Percentiles rank a stretch among this genome's conserved stretches.
These are phyloP conservation scores for Phytophthora hibernalis DNA, from an alignment of 352 stramenopile species.

Conservation along the genomic window DNA sequence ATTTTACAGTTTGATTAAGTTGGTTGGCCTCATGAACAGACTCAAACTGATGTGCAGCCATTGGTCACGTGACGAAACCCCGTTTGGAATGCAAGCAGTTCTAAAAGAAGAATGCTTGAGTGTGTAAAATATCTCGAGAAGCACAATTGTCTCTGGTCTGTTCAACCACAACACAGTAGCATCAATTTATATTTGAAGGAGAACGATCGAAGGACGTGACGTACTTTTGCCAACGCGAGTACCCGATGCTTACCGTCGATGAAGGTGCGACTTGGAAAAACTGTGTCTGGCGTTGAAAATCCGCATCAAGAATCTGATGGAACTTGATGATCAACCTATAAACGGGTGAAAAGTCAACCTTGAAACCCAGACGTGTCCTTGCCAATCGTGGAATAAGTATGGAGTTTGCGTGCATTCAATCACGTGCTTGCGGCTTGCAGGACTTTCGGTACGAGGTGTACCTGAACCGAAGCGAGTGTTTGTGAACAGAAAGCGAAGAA, in stretches of 20 bases:
- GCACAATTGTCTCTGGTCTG: background rate
- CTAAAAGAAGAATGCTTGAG: background rate
- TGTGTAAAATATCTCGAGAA: background rate
- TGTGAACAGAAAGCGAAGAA: background rate
- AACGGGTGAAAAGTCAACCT: background rate
- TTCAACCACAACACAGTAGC: background rate
- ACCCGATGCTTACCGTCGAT: background rate
- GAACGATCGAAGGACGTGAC: background rate
- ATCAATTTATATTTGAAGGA: background rate
- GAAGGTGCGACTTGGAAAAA: background rate
- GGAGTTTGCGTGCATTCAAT: background rate
- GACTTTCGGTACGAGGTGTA: background rate
- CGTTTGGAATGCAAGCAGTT: background rate
- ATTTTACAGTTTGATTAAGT: background rate
- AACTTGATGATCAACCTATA: background rate
- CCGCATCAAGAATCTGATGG: background rate
- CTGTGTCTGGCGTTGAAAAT: background rate
- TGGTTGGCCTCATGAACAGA: conserved; percentile 1
- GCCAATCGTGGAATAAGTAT: background rate
- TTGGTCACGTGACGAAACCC: background rate
- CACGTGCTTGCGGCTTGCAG: background rate
- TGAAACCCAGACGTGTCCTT: background rate
- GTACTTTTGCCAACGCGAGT: background rate
- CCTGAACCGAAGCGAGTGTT: background rate
- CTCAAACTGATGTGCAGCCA: conserved; percentile 3